Base-by-base conservation (phyloP, 179 eudicot species). In the Sideroxylon spinosum region DNA sequence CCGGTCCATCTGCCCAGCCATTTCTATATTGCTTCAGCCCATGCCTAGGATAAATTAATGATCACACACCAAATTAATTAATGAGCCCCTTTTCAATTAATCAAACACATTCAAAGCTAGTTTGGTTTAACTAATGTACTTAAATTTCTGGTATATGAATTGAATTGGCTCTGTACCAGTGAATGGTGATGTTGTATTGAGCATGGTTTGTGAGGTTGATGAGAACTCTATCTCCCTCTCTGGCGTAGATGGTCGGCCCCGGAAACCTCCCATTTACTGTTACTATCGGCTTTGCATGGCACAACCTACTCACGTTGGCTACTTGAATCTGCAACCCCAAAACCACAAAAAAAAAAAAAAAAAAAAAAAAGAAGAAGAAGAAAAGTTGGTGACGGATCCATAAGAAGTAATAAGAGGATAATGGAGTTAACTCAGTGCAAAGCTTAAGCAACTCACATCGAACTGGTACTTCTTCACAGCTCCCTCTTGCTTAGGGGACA, bases 261-360 rank as follows among this genome's bases (percentile, higher is more conserved):
- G 98, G 98, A 78, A 82, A 93, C 84, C 83, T 81, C 13, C 98
- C 98, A 68, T 93, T 93, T 14, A 93, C 97, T 0, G 97, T 93
- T 23, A 93, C 91, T 12, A 93, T 88, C 0, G 94, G 88, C 74
- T 93, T 93, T 55, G 90, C 86, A 83, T 90, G 92, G 83, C 94
- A 93, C 76, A 93, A 60, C 76, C 98, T 82, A 74, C 97, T 92
- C 79, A 92, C 91, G 74, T 91, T 91, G 77, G 75, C 85, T 85
- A 89, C 92, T 85, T 87, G 82, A 75, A 92, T 46, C 97, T 92
- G 86, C 0, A n/a, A n/a, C n/a, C n/a, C n/a, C n/a, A n/a, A n/a
- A n/a, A n/a, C 61, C 28, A 28, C 26, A 55, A 1, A 0, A 32
- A 23, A 17, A 62, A 59, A 50, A 73, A 55, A 73, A 55, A 25